Base-by-base conservation (phyloP, 306 rosid species). In the Sphenostylis stenocarpa region DNA sequence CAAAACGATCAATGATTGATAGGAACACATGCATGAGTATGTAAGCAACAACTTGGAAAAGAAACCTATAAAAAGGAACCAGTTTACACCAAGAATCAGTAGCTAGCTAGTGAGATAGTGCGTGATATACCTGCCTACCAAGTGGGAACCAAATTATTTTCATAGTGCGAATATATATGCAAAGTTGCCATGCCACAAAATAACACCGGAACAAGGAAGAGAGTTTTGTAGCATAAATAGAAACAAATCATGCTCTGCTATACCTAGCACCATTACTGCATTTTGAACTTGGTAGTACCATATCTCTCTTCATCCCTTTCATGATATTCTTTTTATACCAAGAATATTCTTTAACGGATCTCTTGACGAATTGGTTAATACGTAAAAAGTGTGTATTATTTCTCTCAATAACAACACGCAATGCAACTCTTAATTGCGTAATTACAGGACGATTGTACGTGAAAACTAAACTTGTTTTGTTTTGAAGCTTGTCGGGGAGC, bases 101-200 rank as follows among this genome's bases (percentile, higher is more conserved):
- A 19, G 66, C 23, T 3, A 33, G 67, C n/a, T 28, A 9, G 53
- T 6, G 44, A 69, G 62, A 70, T 48, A 48, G 39, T 69, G 74
- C 61, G 28, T 2, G 3, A 39, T 17, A 69, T 68, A 68, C 12
- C 36, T 65, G 43, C 38, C 72, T 11, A 16, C 13, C 26, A 13
- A 73, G 69, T 26, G 78, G 78, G 69, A 31, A 73, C 12, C 69
- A 56, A 24, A 41, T 57, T 57, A 49, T 33, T 6, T 31, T 17
- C 1, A 5, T 12, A 49, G 44, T 41, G 5, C 2, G 41, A 3
- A 19, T 33, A 71, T 34, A 13, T 20, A 49, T 49, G 24, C 56
- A 20, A n/a, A 49, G 23, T 49, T 52, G 34, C 44, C 28, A 29
- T 6, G 72, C 73, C 58, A 68, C 36, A 71, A 14, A n/a, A 34